A percentile compares a stretch with the other conserved stretches of the same genome.
phyloP scores from a whole-genome alignment of 2,329 filamentous ascomycete genomes.

The Arthroderma uncinatum region DNA sequence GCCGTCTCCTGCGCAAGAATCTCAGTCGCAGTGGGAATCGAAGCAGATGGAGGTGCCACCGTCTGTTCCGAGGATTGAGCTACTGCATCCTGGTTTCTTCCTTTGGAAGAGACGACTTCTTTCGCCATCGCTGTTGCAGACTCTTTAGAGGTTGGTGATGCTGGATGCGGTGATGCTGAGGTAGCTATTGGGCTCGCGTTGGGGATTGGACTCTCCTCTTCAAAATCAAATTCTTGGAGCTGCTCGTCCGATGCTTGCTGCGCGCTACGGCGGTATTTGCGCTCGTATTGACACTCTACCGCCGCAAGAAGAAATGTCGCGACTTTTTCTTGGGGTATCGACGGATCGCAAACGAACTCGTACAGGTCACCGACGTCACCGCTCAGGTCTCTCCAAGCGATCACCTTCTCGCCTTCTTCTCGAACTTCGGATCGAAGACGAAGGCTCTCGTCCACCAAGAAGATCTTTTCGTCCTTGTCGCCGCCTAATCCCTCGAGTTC shows the following conservation, averaged over 20 bases:
- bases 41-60: conserved; percentile 48
- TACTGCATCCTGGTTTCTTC: conserved; percentile 25
- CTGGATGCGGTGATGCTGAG: conserved; percentile 28
- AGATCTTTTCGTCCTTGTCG: conserved; percentile 95
- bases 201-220: conserved; percentile 49
- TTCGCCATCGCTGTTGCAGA: conserved; percentile 36
- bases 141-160: conserved; percentile 29
- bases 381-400: conserved; percentile 91
- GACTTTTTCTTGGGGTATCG: conserved; percentile 58
- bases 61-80: conserved; percentile 41
- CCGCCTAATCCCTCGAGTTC: conserved; percentile 57
- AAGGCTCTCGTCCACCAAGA: conserved; percentile 83
- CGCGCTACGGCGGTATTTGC: conserved; percentile 74
- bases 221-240: conserved; percentile 71
- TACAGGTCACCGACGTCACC: conserved; percentile 92
- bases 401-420: conserved; percentile 67
- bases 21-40: conserved; percentile 58
- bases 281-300: conserved; percentile 92
- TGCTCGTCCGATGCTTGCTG: conserved; percentile 73
- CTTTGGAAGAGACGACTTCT: conserved; percentile 34
- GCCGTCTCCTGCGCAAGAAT: conserved; percentile 63
- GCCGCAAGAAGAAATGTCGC: conserved; percentile 72
- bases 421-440: conserved; percentile 77
- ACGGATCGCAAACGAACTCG: conserved; percentile 87
- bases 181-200: conserved; percentile 47